phyloP scores from a whole-genome alignment of 2,329 filamentous ascomycete species.

The Phoma sp. region DNA sequence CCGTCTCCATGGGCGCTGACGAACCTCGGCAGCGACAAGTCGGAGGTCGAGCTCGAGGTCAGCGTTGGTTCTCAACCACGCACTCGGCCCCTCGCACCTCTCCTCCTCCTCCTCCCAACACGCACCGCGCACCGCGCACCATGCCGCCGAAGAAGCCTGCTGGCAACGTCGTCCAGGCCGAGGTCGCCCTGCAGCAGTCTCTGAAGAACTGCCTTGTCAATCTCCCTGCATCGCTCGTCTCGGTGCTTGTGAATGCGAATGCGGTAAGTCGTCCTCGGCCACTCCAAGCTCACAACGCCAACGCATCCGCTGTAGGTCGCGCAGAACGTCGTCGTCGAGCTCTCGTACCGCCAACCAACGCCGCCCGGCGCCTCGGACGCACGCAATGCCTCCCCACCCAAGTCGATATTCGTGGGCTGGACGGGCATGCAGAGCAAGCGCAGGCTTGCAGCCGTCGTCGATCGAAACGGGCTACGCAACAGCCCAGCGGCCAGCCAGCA shows the following conservation, averaged over 20 bases:
- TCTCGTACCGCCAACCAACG: slow-evolving; percentile 72
- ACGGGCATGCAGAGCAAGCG: slow-evolving; percentile 97
- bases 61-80: slow-evolving; percentile 3
- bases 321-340: slow-evolving; percentile 95
- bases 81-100: slow-evolving; percentile 21
- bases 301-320: slow-evolving; percentile 69
- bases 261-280: slow-evolving; percentile 66
- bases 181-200: slow-evolving; percentile 78
- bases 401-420: slow-evolving; percentile 90
- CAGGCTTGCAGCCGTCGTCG: slow-evolving; percentile 73
- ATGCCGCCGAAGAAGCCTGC: slow-evolving; percentile 55
- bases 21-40: slow-evolving; percentile 34
- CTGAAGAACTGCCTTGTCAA: slow-evolving; percentile 96
- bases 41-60: not conserved
- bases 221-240: slow-evolving; percentile 82
- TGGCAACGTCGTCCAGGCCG: slow-evolving; percentile 68
- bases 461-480: slow-evolving; percentile 73
- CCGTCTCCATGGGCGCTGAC: slow-evolving; percentile 34
- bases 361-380: slow-evolving; percentile 51
- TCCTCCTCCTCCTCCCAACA: slow-evolving; percentile 23
- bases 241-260: slow-evolving; percentile 85
- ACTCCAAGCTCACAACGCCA: slow-evolving; percentile 3
- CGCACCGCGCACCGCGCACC: slow-evolving; percentile 5
- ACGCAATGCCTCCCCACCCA: slow-evolving; percentile 56
- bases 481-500: slow-evolving; percentile 70